Conservation (phyloP, 2,329 filamentous ascomycete species). For the Penicillium sp. region DNA sequence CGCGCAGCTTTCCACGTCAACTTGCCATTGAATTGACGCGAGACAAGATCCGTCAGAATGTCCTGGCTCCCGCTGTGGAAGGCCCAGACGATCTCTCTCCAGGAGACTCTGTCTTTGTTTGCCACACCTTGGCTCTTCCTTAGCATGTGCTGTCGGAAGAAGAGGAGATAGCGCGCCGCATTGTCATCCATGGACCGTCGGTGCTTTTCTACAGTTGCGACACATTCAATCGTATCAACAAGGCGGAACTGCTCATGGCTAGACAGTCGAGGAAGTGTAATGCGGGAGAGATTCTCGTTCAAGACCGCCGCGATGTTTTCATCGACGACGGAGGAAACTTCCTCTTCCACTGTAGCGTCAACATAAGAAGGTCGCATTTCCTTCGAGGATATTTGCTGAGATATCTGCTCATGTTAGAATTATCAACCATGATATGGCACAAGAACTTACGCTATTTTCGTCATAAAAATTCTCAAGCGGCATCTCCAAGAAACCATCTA, state of each 20-base stretch:
- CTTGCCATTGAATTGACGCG: conserved; percentile 75
- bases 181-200: conserved; percentile 89
- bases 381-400: conserved; percentile 50
- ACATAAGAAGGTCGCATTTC: conserved; percentile 57
- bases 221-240: conserved; percentile 82
- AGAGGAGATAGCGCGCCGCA: conserved; percentile 82
- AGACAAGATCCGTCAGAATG: conserved; percentile 82
- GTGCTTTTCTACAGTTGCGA: conserved; percentile 82
- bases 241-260: conserved; percentile 85
- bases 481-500: conserved; percentile 77
- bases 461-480: conserved; percentile 53
- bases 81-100: conserved; percentile 55
- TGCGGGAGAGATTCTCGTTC: conserved; percentile 74
- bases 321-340: conserved; percentile 65
- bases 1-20: conserved; percentile 84
- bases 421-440: not conserved
- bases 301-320: conserved; percentile 72
- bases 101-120: conserved; percentile 63
- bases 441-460: conserved; percentile 47
- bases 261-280: conserved; percentile 78
- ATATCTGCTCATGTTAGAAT: conserved; percentile 34
- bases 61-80: conserved; percentile 69
- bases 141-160: conserved; percentile 80
- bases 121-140: conserved; percentile 66
- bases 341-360: conserved; percentile 56